phyloP scores from a whole-genome alignment of 805 yeast genomes.

The Metschnikowia gelsemii region DNA sequence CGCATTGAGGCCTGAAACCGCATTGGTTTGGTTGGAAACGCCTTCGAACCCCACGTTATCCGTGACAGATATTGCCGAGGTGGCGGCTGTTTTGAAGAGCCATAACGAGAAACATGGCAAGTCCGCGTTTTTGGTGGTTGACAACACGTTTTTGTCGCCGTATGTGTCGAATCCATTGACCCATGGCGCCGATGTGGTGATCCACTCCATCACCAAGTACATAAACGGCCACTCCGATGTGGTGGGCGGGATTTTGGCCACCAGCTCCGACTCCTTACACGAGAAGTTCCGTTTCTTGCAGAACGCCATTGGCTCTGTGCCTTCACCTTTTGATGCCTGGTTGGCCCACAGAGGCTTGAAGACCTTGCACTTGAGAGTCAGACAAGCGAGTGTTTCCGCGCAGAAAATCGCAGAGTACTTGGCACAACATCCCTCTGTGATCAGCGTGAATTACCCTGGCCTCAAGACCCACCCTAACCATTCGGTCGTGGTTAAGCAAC shows the following conservation, averaged over 20 bases:
- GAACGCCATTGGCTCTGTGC: slow-evolving; percentile 85
- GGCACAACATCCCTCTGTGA: slow-evolving; percentile 48
- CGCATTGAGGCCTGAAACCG: slow-evolving; percentile 60
- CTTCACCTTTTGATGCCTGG: slow-evolving; percentile 91
- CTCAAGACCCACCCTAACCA: slow-evolving; percentile 62
- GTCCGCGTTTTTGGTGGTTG: slow-evolving; percentile 67
- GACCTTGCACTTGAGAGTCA: slow-evolving; percentile 78
- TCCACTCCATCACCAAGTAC: slow-evolving; percentile 87
- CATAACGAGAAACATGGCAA: slow-evolving; percentile 47
- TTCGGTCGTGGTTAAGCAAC: slow-evolving; percentile 67
- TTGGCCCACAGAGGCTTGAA: slow-evolving; percentile 89
- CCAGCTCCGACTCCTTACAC: slow-evolving; percentile 59
- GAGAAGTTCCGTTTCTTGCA: slow-evolving; percentile 73
- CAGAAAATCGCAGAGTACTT: slow-evolving; percentile 67
- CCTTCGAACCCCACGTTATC: slow-evolving; percentile 87
- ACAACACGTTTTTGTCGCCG: slow-evolving; percentile 86
- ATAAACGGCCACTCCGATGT: slow-evolving; percentile 93
- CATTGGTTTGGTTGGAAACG: slow-evolving; percentile 82
- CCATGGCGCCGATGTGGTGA: slow-evolving; percentile 83
- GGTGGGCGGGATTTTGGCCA: slow-evolving; percentile 79
- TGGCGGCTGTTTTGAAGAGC: slow-evolving; percentile 52
- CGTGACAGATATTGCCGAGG: slow-evolving; percentile 69
- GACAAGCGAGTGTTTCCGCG: slow-evolving; percentile 67
- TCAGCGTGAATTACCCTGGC: slow-evolving; percentile 82
- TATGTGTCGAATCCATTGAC: slow-evolving; percentile 80